Percentiles rank a stretch among this genome's conserved stretches.
phyloP scores from a whole-genome alignment of 345 rosid genomes.

The Brassica cretica region DNA sequence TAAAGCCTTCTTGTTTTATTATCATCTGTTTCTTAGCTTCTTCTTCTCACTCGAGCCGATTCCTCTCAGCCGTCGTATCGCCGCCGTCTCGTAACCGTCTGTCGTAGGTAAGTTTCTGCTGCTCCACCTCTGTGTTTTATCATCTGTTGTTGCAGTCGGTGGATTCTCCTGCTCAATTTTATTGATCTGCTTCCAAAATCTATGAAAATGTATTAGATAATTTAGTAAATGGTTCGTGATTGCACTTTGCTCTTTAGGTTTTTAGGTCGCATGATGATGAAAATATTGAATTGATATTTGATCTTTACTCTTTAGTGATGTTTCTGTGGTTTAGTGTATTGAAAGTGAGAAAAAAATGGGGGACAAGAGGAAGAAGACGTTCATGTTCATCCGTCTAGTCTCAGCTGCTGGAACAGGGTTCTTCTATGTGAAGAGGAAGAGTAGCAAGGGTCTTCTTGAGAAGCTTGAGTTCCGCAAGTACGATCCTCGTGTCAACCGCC shows the following conservation, averaged over 20 bases:
- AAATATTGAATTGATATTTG: background rate
- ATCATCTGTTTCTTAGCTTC: no score
- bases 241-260: background rate
- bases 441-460: no score
- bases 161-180: background rate
- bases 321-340: background rate
- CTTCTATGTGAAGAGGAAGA: no score
- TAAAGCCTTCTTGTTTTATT: background rate
- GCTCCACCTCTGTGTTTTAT: background rate
- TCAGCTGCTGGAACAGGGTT: no score
- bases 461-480: no score
- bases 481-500: no score
- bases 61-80: background rate
- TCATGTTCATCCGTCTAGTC: no score
- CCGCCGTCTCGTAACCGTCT: background rate
- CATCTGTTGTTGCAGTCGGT: background rate
- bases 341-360: conserved; percentile 7
- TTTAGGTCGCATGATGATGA: background rate
- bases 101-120: background rate
- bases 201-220: background rate
- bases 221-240: background rate
- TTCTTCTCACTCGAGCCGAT: background rate
- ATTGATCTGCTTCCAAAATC: background rate
- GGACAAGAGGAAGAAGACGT: no score
- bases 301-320: background rate